Conservation (phyloP, 176 grass and related monocot species). For the Oropetium thomaeum region DNA sequence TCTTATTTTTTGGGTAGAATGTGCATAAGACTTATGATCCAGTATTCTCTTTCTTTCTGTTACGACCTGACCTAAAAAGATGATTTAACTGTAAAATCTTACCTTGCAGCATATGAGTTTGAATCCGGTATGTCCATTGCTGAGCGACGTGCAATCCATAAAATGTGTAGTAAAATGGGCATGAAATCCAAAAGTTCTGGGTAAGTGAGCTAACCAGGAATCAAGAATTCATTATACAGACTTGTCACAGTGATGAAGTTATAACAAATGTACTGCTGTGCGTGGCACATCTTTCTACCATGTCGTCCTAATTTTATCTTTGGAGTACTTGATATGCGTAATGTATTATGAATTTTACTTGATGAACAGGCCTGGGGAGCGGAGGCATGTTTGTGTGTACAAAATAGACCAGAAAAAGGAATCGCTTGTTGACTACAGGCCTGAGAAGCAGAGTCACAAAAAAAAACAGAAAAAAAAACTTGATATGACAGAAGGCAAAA, state of each 20-base stretch:
- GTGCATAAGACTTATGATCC: not conserved
- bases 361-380: no score
- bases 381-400: no score
- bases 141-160: slow-evolving; percentile 70
- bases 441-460: slow-evolving; percentile 52
- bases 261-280: slow-evolving; percentile 4
- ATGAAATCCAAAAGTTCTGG: slow-evolving; percentile 84
- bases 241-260: not conserved
- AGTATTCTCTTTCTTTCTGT: slow-evolving; percentile 5
- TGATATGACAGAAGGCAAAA: slow-evolving; percentile 36
- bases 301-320: slow-evolving; percentile 11
- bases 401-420: no score
- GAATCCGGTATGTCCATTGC: slow-evolving; percentile 58
- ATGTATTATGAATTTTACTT: slow-evolving; percentile 23
- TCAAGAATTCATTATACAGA: slow-evolving; percentile 5
- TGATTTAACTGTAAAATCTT: slow-evolving; percentile 12
- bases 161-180: slow-evolving; percentile 77
- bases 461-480: slow-evolving; percentile 29
- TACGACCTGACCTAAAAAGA: slow-evolving; percentile 21
- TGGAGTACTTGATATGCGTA: not conserved
- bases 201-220: slow-evolving; percentile 47
- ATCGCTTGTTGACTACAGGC: slow-evolving; percentile 40
- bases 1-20: not conserved
- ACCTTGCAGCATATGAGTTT: slow-evolving; percentile 68
- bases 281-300: slow-evolving; percentile 11